Base-by-base conservation (phyloP, 352 stramenopile genomes). In the Saprolegnia parasitica region DNA sequence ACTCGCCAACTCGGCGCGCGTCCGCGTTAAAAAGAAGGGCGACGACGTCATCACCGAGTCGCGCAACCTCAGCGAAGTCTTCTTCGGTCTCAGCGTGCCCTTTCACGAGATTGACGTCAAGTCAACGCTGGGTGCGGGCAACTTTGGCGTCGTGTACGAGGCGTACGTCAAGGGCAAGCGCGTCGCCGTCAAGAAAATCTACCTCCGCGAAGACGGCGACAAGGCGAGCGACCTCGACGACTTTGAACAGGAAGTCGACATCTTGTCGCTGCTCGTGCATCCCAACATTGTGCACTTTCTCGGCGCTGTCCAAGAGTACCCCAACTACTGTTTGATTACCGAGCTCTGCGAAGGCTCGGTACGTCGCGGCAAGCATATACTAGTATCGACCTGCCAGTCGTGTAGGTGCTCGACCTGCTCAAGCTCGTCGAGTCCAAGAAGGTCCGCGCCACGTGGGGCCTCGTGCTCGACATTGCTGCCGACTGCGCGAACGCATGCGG, bases 201-300 rank as follows among this genome's bases (percentile, higher is more conserved):
- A 87, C 16, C 74, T 81, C 42, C 74, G 84, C 57, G 75, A 84
- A 37, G 80, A 81, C 66, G 84, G 78, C 32, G 73, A 74, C 29
- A 89, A 89, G 71, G 84, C 75, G 23, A 70, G 15, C 46, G 63
- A 70, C 35, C 73, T 88, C 9, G 73, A 80, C 24, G 77, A 94
- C 67, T 94, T 94, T 62, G 79, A 84, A 49, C 89, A 91, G 60
- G 84, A 94, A 65, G 74, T 94, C 40, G 83, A 84, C n/a, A 93
- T 94, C 68, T 80, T 94, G 21, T 90, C 81, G 1, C 78, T 91
- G 47, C 74, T 92, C 23, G 83, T 84, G 35, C 83, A 94, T 65
- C 71, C 83, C 9, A 91, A 86, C 66, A 92, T 94, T 52, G 84
- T 94, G 11, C 83, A 90, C 70, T 94, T 94, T 63, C 77, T 92